Percentiles rank a stretch among this genome's conserved stretches.
These are phyloP conservation scores for Tuber magnatum DNA, from an alignment of 495 filamentous ascomycete genomes.

Conservation along the genomic window DNA sequence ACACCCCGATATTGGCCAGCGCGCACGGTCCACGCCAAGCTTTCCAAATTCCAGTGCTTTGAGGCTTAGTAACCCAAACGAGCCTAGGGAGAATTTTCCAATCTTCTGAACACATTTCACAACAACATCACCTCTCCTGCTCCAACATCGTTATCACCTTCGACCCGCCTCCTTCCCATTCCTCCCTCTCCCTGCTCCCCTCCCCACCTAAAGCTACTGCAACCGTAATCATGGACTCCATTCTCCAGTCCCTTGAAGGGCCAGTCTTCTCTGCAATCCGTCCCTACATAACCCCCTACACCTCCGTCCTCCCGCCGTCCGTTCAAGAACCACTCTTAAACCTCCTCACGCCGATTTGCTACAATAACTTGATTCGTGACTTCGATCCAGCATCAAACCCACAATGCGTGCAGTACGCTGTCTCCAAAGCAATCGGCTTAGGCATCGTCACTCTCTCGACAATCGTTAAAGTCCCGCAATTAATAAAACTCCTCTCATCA, in stretches of 20 bases:
- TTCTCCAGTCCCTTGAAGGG: slow-evolving; percentile 45
- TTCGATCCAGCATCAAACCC: slow-evolving; percentile 62
- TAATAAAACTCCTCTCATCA: slow-evolving; percentile 77
- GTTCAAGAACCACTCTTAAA: slow-evolving; percentile 66
- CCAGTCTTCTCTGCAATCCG: slow-evolving; percentile 59
- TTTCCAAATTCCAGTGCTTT: neutral
- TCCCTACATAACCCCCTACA: slow-evolving; percentile 63
- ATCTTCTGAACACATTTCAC: neutral
- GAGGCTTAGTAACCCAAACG: neutral
- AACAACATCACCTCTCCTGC: neutral
- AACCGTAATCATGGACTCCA: slow-evolving; percentile 22
- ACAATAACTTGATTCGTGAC: slow-evolving; percentile 71
- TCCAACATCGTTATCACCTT: slow-evolving; percentile 9
- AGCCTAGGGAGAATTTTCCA: neutral
- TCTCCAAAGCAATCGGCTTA: slow-evolving; percentile 86
- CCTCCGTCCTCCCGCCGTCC: slow-evolving; percentile 68
- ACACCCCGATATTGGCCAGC: neutral
- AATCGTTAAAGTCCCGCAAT: slow-evolving; percentile 92
- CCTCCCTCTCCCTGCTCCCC: neutral
- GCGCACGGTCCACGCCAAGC: slow-evolving; percentile 3
- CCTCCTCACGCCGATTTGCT: slow-evolving; percentile 75
- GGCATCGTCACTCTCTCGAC: slow-evolving; percentile 82
- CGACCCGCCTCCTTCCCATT: neutral
- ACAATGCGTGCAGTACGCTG: slow-evolving; percentile 72
- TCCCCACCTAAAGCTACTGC: neutral